Conservation (phyloP, 176 grass and related monocot species). For the Neostapfia colusana region DNA sequence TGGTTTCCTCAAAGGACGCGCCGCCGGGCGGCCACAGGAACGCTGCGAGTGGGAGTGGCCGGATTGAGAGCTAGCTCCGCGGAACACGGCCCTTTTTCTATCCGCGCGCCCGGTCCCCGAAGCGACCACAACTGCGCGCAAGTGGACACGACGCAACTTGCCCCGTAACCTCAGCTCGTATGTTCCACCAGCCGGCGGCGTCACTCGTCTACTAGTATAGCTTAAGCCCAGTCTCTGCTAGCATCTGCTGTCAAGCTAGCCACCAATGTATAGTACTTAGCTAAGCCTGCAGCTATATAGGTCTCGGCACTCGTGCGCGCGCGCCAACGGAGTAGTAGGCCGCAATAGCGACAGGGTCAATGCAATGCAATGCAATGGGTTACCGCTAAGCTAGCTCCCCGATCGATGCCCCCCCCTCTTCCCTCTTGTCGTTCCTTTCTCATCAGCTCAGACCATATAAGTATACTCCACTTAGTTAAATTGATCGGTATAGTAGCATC, state of each 20-base stretch:
- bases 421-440: slow-evolving; percentile 27
- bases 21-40: too few species aligned
- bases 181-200: too few species aligned
- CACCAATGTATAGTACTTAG: too few species aligned
- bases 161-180: too few species aligned
- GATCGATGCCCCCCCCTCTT: slow-evolving; percentile 40
- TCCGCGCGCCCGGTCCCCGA: not conserved
- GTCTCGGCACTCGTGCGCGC: not conserved
- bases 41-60: too few species aligned
- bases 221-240: too few species aligned
- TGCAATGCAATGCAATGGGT: too few species aligned
- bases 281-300: too few species aligned
- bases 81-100: slow-evolving; percentile 31
- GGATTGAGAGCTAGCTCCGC: slow-evolving; percentile 30
- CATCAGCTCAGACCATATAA: too few species aligned
- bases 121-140: not conserved
- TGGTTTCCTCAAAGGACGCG: slow-evolving; percentile 29
- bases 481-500: not conserved
- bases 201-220: too few species aligned
- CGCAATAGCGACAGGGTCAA: slow-evolving; percentile 51
- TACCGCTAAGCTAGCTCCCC: slow-evolving; percentile 43
- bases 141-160: not conserved
- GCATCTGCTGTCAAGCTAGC: too few species aligned
- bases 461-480: too few species aligned
- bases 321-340: not conserved